Evolutionary conservation across 306 rosid species (phyloP), one percentile per base, ranked within the genome.

Genomic region (Medicago ruthenica): DNA sequence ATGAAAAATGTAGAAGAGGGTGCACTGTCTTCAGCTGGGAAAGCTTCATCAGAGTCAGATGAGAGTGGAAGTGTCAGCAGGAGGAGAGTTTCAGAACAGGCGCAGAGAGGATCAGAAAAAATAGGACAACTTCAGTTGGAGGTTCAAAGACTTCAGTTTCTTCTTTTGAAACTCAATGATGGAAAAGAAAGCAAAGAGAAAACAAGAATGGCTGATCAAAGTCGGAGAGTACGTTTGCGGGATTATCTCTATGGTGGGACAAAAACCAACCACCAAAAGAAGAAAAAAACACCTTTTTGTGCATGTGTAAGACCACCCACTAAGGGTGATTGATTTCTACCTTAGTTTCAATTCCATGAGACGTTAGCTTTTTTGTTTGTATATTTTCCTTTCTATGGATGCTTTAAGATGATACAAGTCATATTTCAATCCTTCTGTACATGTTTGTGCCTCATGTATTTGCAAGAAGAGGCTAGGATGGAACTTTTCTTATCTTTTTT

Each of bases 81-180:
- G 68, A 86, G 90, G 74, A 84, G 85, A 81, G 78, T 86, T 34
- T 85, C 89, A 0, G 98, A 89, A 57, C 96, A 96, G 76, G 97
- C 97, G 9, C 61, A 89, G 34, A 78, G 87, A 82, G 97, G 92
- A 67, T 89, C 96, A 0, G 97, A 96, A 69, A 90, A 92, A 36
- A 89, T 96, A 41, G 99, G 99, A 27, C 86, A 83, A 27, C 82
- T 96, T 79, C 99, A 96, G 79, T 72, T 91, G 79, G 97, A 96
- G 79, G 91, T 96, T 75, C 97, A 96, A 83, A 90, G 89, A 60
- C 81, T 96, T 48, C 99, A 92, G 72, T 87, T 96, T 85, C 85
- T 92, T 42, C 89, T 96, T 14, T 83, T 96, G 85, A 90, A 89
- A 74, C 89, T 89, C 6, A 92, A 88, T 40, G 97, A 85, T 34